Conservation (phyloP, 2,329 filamentous ascomycete genomes). For the Blumeria graminis region DNA sequence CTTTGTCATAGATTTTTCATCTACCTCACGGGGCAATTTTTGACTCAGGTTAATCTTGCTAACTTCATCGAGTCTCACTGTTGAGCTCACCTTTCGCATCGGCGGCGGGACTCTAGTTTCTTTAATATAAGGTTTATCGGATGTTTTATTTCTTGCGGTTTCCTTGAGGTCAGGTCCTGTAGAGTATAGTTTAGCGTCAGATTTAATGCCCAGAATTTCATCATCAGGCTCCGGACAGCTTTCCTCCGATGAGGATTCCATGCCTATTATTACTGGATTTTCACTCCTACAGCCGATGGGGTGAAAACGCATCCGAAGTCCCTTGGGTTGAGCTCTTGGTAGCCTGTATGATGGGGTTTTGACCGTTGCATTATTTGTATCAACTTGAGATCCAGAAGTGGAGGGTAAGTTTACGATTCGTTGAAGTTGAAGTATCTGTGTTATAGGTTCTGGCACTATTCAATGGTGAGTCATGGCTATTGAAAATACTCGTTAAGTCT, state of each 20-base stretch:
- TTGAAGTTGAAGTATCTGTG: slow-evolving; percentile 39
- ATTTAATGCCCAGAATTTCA: no score
- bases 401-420: slow-evolving; percentile 29
- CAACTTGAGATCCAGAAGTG: slow-evolving; percentile 17
- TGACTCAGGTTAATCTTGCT: no score
- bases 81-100: no score
- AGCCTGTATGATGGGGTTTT: slow-evolving; percentile 25
- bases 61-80: no score
- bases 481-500: slow-evolving; percentile 8
- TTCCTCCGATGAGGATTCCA: slow-evolving; percentile 4
- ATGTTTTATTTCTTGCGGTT: no score
- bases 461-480: background rate
- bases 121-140: no score
- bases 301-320: slow-evolving; percentile 40
- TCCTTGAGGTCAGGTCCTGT: no score
- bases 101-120: no score
- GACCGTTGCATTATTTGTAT: slow-evolving; percentile 9
- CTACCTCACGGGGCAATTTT: no score
- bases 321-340: slow-evolving; percentile 39
- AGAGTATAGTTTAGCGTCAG: no score
- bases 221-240: background rate
- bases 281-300: slow-evolving; percentile 34
- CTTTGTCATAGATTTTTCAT: no score
- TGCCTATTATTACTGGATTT: slow-evolving; percentile 19
- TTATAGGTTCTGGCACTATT: slow-evolving; percentile 18